Conservation (phyloP, 441 rosid species). For the Lepidium campestre region DNA sequence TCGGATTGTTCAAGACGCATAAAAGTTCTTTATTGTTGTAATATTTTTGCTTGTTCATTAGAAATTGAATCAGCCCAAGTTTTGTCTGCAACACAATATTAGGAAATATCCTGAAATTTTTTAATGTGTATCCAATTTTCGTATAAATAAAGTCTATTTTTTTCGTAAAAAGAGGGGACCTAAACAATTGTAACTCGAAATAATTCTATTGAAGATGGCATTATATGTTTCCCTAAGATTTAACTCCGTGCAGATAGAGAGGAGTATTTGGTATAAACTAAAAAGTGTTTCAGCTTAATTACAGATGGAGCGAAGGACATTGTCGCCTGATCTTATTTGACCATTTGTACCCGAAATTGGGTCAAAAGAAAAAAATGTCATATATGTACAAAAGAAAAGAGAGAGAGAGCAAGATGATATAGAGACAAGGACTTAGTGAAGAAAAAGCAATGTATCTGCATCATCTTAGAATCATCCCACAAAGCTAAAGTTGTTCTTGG, state of each 20-base stretch:
- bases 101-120: not conserved
- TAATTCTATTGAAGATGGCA: not conserved
- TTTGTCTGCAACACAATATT: conserved; percentile 4
- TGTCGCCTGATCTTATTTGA: conserved; percentile 8
- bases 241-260: not conserved
- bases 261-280: not conserved
- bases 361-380: not conserved
- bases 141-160: not conserved
- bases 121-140: not conserved
- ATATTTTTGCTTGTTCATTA: not conserved
- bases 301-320: not conserved
- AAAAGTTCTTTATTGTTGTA: not conserved
- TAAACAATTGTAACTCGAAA: not conserved
- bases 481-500: conserved; percentile 12
- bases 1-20: conserved; percentile 48
- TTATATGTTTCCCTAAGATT: not conserved
- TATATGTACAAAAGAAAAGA: conserved; percentile 10
- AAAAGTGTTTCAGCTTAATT: not conserved
- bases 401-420: conserved; percentile 17
- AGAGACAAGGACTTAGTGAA: conserved; percentile 16
- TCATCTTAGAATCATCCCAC: conserved; percentile 19
- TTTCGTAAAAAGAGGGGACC: not conserved
- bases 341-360: conserved; percentile 13
- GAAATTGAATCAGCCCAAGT: conserved; percentile 5
- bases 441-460: conserved; percentile 15